A percentile compares a stretch with the other conserved stretches of the same genome.
These are phyloP conservation scores for Cladosporium oxysporum DNA, from an alignment of 2,329 filamentous ascomycete genomes.

Conservation along the genomic window DNA sequence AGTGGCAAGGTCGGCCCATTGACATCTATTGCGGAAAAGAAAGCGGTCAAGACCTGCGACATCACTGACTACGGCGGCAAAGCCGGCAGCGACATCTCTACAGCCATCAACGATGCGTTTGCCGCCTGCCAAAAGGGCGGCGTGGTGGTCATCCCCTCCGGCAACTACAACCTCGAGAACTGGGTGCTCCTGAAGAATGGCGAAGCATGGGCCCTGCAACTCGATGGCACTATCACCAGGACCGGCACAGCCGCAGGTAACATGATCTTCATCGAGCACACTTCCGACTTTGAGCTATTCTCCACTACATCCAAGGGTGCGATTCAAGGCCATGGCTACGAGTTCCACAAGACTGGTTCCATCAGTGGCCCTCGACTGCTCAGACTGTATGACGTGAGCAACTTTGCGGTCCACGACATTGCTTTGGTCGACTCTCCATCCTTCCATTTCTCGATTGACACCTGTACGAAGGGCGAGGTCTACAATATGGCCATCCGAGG, in stretches of 20 bases:
- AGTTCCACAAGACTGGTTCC: slow-evolving; percentile 47
- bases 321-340: slow-evolving; percentile 55
- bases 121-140: slow-evolving; percentile 54
- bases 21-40: slow-evolving; percentile 47
- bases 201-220: slow-evolving; percentile 52
- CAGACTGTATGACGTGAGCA: slow-evolving; percentile 46
- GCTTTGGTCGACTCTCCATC: slow-evolving; percentile 51
- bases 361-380: slow-evolving; percentile 48
- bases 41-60: slow-evolving; percentile 53
- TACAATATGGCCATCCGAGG: slow-evolving; percentile 60
- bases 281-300: slow-evolving; percentile 56
- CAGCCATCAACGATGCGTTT: slow-evolving; percentile 52
- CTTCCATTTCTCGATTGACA: slow-evolving; percentile 55
- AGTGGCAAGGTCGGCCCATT: slow-evolving; percentile 48
- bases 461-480: slow-evolving; percentile 54
- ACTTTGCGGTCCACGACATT: slow-evolving; percentile 55
- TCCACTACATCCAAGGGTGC: slow-evolving; percentile 55
- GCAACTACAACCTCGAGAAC: slow-evolving; percentile 52
- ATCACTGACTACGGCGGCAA: slow-evolving; percentile 55
- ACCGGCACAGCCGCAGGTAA: slow-evolving; percentile 54
- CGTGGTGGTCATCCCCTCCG: slow-evolving; percentile 52
- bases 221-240: slow-evolving; percentile 56
- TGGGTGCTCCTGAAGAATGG: slow-evolving; percentile 54
- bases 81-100: slow-evolving; percentile 55
- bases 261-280: slow-evolving; percentile 55